Percentiles rank a stretch among this genome's conserved stretches.
Conservation (phyloP, 345 rosid genomes). For the Fremontodendron californicum region DNA sequence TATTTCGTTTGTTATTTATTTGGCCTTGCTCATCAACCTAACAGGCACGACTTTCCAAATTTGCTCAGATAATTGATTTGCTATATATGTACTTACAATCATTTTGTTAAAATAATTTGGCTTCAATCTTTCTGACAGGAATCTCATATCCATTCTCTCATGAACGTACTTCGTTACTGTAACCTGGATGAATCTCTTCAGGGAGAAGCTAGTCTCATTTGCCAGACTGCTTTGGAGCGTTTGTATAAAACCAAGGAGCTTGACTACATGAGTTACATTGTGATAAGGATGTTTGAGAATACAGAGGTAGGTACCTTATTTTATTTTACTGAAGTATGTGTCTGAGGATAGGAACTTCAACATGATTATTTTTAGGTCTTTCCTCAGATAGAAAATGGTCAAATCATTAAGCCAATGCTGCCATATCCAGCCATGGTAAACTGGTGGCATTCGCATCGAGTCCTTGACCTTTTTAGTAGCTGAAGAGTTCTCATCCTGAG, state of each 20-base stretch:
- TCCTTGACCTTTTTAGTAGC: background rate
- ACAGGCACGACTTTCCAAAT: background rate
- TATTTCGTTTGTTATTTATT: background rate
- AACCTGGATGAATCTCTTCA: conserved; percentile 95
- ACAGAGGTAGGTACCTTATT: conserved; percentile 48
- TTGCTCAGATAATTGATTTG: background rate
- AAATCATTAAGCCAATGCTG: background rate
- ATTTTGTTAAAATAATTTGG: background rate
- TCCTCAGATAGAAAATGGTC: background rate
- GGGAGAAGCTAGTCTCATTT: conserved; percentile 88
- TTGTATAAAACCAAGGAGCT: conserved; percentile 89
- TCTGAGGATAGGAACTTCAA: background rate
- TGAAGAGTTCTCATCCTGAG: background rate
- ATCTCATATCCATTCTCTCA: conserved; percentile 94
- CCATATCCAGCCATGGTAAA: background rate
- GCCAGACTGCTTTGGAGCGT: conserved; percentile 71
- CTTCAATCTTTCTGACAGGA: conserved; percentile 50
- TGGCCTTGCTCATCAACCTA: background rate
- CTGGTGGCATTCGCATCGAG: background rate
- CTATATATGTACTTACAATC: background rate
- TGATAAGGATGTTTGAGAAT: conserved; percentile 91
- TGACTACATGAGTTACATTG: conserved; percentile 98
- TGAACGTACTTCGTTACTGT: conserved; percentile 96
- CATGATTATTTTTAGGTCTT: background rate
- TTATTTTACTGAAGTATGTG: background rate